phyloP scores from a whole-genome alignment of 805 yeast genomes.

The Lipomyces chichibuensis region DNA sequence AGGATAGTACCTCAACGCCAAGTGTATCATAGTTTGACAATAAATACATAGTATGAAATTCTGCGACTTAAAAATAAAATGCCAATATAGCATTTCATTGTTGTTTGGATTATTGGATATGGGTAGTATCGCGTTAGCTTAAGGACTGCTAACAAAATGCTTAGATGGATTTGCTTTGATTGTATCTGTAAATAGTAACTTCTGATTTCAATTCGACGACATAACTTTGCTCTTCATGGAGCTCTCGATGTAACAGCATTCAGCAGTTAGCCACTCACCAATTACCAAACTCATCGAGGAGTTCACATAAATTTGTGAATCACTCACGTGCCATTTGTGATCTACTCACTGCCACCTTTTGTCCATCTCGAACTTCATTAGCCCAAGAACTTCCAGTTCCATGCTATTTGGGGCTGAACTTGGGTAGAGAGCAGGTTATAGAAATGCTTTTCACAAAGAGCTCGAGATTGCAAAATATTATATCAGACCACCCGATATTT shows the following conservation, averaged over 20 bases:
- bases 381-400: neutral
- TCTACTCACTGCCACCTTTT: neutral
- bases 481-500: slow-evolving; percentile 29
- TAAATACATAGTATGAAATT: neutral
- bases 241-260: neutral
- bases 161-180: neutral
- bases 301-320: neutral
- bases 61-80: neutral
- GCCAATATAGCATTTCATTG: neutral
- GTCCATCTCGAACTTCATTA: neutral
- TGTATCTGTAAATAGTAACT: neutral
- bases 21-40: neutral
- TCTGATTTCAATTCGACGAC: too few species aligned
- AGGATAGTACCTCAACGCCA: neutral
- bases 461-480: slow-evolving; percentile 14
- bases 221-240: too few species aligned
- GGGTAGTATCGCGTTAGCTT: neutral
- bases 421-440: neutral
- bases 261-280: neutral
- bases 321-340: neutral
- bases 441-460: slow-evolving; percentile 19
- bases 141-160: neutral
- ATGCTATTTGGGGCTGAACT: neutral
- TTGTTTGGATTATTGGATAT: neutral
- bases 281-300: too few species aligned